Evolutionary conservation across 352 stramenopile species (phyloP).

Genomic region (Phytophthora ohioensis): DNA sequence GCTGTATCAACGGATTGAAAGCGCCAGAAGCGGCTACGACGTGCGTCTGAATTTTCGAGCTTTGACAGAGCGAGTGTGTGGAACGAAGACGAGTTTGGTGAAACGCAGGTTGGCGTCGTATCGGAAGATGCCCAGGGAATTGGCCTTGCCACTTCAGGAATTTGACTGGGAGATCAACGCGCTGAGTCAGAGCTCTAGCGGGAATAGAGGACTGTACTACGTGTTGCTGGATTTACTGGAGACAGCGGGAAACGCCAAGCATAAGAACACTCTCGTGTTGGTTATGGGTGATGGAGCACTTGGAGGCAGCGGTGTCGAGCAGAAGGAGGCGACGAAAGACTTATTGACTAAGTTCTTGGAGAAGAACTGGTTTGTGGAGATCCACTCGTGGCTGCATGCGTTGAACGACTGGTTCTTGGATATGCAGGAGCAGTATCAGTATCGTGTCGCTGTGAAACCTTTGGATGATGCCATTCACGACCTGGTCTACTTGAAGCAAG

Average conservation of each 20-base stretch:
- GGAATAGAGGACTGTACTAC: conserved; percentile 47
- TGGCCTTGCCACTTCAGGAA: conserved; percentile 30
- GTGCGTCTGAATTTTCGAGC: conserved; percentile 46
- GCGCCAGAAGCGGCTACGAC: conserved; percentile 36
- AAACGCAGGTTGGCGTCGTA: conserved; percentile 37
- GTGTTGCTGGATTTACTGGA: conserved; percentile 40
- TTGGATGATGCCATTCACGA: conserved; percentile 42
- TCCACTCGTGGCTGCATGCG: conserved; percentile 53
- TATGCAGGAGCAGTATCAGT: conserved; percentile 38
- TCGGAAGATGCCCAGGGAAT: conserved; percentile 40
- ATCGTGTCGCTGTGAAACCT: conserved; percentile 32
- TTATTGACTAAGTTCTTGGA: conserved; percentile 44
- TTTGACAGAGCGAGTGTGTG: conserved; percentile 41
- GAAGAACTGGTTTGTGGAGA: conserved; percentile 46
- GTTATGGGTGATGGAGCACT: conserved; percentile 51
- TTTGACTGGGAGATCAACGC: conserved; percentile 40
- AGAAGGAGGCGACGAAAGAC: conserved; percentile 43
- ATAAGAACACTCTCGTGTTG: conserved; percentile 51
- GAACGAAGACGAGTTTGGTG: conserved; percentile 10
- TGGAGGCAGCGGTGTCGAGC: conserved; percentile 34
- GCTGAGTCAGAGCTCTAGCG: conserved; percentile 38
- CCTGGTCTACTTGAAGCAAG: conserved; percentile 37
- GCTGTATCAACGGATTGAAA: conserved; percentile 38
- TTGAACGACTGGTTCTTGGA: conserved; percentile 45
- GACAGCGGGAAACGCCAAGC: conserved; percentile 21